These are phyloP conservation scores for Stephanodiscus triporus DNA, from an alignment of 108 stramenopile genomes.

Conservation along the genomic window DNA sequence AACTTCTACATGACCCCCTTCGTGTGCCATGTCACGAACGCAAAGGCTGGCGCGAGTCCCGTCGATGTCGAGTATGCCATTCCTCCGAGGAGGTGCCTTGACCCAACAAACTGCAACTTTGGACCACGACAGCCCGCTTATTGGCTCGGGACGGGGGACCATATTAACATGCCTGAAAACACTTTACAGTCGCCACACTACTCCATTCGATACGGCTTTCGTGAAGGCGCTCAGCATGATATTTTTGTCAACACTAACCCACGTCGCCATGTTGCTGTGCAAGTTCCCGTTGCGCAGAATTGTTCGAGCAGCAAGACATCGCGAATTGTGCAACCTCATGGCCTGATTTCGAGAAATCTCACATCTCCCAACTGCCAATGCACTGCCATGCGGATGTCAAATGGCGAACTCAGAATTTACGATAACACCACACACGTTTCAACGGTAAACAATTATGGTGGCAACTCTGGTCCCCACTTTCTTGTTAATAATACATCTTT, in stretches of 20 bases:
- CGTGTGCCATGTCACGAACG: not conserved
- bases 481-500: not conserved
- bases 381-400: not conserved
- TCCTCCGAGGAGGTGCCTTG: not conserved
- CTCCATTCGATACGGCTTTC: slow-evolving; percentile 4
- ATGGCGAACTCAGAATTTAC: not conserved
- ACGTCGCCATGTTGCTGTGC: not conserved
- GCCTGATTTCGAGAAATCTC: not conserved
- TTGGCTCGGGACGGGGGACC: slow-evolving; percentile 1
- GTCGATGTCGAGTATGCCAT: not conserved
- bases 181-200: not conserved
- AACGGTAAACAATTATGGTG: not conserved
- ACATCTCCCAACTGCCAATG: not conserved
- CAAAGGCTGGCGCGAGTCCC: not conserved
- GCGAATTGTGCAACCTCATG: not conserved
- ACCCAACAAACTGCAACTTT: slow-evolving; percentile 3
- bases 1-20: slow-evolving; percentile 10
- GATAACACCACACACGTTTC: not conserved
- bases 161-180: slow-evolving; percentile 4
- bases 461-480: not conserved
- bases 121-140: not conserved
- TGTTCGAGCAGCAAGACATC: not conserved
- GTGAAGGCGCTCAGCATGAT: not conserved
- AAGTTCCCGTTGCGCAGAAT: not conserved
- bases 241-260: slow-evolving; percentile 4